Percentiles rank a stretch among this genome's conserved stretches.
Evolutionary conservation across 73 alveolate species (phyloP).

Genomic region (Effrenium voratum): DNA sequence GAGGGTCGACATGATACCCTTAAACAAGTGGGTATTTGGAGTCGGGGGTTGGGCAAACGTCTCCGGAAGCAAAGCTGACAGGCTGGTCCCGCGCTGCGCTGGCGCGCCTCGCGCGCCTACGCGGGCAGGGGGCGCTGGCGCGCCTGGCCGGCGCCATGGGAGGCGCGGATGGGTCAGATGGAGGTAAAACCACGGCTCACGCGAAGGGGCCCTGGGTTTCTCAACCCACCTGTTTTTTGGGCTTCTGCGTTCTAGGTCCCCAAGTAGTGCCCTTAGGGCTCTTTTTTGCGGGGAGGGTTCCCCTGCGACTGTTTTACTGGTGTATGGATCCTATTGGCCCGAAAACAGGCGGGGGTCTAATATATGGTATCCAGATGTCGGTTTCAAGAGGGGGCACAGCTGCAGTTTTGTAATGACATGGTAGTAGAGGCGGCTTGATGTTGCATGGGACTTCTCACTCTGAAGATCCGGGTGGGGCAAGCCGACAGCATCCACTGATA

Average conservation of each 20-base stretch:
- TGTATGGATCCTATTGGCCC: too few relatives aligned
- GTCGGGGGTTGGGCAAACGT: neutral
- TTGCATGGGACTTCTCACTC: too few relatives aligned
- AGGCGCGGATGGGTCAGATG: neutral
- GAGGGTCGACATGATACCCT: neutral
- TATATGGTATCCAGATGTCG: too few relatives aligned
- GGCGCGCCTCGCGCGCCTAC: conserved; percentile 24
- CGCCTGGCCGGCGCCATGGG: conserved; percentile 19
- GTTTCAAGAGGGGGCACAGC: too few relatives aligned
- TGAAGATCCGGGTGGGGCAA: too few relatives aligned
- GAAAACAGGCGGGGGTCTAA: too few relatives aligned
- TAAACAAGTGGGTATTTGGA: neutral
- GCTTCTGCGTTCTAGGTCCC: too few relatives aligned
- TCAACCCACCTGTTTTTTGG: neutral
- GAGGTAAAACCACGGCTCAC: neutral
- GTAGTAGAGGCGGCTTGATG: too few relatives aligned
- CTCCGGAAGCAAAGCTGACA: neutral
- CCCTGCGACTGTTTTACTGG: neutral
- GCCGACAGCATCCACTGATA: too few relatives aligned
- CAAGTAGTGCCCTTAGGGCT: neutral
- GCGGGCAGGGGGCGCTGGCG: conserved; percentile 44
- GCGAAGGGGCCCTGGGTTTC: neutral
- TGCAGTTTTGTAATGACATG: too few relatives aligned
- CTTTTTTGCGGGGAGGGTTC: neutral
- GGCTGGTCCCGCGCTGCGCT: neutral